Evolutionary conservation across 805 yeast genomes (phyloP).

Genomic region (Ogataea angusta): DNA sequence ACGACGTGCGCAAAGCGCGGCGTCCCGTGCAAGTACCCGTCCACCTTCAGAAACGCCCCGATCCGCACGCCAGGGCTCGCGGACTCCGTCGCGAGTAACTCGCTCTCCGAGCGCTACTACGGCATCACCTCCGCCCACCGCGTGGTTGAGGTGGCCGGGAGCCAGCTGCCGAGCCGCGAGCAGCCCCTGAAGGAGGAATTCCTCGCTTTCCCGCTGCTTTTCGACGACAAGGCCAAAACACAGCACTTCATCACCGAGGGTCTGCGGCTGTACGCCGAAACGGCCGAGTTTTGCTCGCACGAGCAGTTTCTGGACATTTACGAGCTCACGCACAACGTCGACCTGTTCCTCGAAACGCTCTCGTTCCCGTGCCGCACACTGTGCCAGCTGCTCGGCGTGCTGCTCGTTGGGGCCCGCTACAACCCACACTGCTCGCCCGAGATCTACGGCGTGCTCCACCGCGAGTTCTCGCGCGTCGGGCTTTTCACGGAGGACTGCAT

Average conservation of each 20-base stretch:
- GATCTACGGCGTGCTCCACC: background rate
- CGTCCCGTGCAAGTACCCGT: slow-evolving; percentile 6
- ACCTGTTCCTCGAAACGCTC: background rate
- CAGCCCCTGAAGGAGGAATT: background rate
- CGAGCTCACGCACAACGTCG: background rate
- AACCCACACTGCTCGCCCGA: background rate
- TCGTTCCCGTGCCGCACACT: slow-evolving; percentile 1
- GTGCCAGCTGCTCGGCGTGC: slow-evolving; percentile 5
- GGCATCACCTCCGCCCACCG: slow-evolving; percentile 1
- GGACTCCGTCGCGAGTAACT: background rate
- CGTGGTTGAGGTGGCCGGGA: slow-evolving; percentile 1
- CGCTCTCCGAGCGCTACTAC: background rate
- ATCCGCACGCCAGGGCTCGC: slow-evolving; percentile 1
- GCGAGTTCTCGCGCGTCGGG: slow-evolving; percentile 2
- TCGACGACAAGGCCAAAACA: slow-evolving; percentile 6
- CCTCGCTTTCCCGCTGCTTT: slow-evolving; percentile 4
- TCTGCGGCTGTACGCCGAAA: background rate
- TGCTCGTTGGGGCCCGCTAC: slow-evolving; percentile 3
- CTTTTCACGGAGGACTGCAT: slow-evolving; percentile 4
- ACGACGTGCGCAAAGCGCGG: slow-evolving; percentile 5
- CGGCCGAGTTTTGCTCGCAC: background rate
- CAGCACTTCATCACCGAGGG: slow-evolving; percentile 3
- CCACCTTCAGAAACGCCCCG: slow-evolving; percentile 8
- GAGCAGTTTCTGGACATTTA: background rate
- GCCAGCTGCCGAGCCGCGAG: background rate